Base-by-base conservation (phyloP, 768 basidiomycete genomes). In the Candolleomyces efflorescens region DNA sequence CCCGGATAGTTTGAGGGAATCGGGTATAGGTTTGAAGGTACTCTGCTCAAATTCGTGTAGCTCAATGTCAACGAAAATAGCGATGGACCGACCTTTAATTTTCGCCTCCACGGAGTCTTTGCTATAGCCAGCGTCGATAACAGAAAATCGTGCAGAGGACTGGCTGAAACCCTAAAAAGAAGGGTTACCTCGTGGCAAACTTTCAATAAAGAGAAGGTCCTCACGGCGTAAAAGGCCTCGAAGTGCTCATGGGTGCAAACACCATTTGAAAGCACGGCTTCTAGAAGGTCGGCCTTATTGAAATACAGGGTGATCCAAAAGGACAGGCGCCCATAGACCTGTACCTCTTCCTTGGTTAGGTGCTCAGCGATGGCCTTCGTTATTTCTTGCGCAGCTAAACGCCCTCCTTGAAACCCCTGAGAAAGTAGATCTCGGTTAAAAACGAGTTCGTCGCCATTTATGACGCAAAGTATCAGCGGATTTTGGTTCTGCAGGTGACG, bases 251-350 rank as follows among this genome's bases (percentile, higher is more conserved):
- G 73, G 47, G 79, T 80, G 66, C 88, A 90, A 53, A 85, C 68
- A 53, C 79, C 77, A 63, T 80, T 77, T 32, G 71, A 73, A 56
- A 80, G 69, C 38, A 89, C 77, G 51, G 72, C 70, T 52, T 82
- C 80, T 11, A 78, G 67, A 46, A 88, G 71, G 32, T 80, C 80
- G 54, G 71, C 65, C 70, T 81, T 86, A 76, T 87, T 89, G 71
- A 83, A 80, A 73, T 84, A 90, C 60, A 91, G 68, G 45, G 82
- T 83, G 51, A 89, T 81, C 87, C 87, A 90, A 68, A 90, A 89
- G 24, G 88, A 87, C 41, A 89, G 76, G 9, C 84, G 79, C 27
- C 83, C 84, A 58, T 83, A 80, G 55, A 81, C 76, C 54, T 82
- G 82, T 51, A 84, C 72, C 53, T 81, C 82, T 66, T 89, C 84